These are phyloP conservation scores for Penicillium daleae DNA, from an alignment of 495 filamentous ascomycete species.

Conservation along the genomic window DNA sequence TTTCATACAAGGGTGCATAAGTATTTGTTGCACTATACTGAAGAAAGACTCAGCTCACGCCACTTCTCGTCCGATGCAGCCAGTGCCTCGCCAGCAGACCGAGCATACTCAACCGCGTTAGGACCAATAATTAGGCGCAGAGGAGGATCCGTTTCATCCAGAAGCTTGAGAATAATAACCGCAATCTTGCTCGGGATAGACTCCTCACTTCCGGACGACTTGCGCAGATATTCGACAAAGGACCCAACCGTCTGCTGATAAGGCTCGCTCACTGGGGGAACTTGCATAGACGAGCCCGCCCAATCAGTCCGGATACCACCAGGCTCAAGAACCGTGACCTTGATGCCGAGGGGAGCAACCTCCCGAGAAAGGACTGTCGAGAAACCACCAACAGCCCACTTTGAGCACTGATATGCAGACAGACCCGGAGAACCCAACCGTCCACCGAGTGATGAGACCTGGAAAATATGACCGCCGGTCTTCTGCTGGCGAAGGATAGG, in stretches of 20 bases:
- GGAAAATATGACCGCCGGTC: neutral
- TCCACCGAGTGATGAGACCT: neutral
- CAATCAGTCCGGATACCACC: neutral
- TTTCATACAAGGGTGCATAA: neutral
- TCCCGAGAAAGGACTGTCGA: neutral
- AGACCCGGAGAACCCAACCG: neutral
- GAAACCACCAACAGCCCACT: neutral
- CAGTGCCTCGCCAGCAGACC: neutral
- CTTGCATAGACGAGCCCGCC: neutral
- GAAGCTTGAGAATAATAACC: neutral
- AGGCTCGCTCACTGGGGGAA: neutral
- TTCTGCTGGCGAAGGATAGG: neutral
- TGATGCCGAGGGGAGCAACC: neutral
- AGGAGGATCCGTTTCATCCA: neutral
- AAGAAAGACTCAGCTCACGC: neutral
- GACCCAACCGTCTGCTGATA: neutral
- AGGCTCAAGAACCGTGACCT: neutral
- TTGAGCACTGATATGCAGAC: neutral
- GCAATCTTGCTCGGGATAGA: neutral
- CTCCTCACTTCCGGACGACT: neutral
- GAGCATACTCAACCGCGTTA: neutral
- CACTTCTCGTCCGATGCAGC: neutral
- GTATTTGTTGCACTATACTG: neutral
- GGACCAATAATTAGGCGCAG: neutral
- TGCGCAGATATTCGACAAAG: neutral